A percentile compares a stretch with the other conserved stretches of the same genome.
These are phyloP conservation scores for Yamadazyma ubonensis DNA, from an alignment of 805 yeast species.

Conservation along the genomic window DNA sequence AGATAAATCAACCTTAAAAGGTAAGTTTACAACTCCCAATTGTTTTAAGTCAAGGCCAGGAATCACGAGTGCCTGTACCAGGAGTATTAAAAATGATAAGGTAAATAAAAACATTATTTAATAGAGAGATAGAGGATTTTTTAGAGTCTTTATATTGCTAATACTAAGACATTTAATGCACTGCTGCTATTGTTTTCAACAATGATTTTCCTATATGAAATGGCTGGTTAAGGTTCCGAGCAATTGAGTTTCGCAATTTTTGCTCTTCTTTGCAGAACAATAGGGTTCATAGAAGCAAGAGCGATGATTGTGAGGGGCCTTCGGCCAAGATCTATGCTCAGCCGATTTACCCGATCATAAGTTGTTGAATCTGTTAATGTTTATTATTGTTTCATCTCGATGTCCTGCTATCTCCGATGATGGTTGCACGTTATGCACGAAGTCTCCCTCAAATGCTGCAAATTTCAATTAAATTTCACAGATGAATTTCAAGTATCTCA, in stretches of 20 bases:
- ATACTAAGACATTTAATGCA: background rate
- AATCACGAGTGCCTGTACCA: background rate
- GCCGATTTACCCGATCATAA: too few species aligned
- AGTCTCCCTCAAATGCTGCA: too few species aligned
- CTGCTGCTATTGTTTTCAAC: background rate
- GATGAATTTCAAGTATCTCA: too few species aligned
- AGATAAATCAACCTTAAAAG: background rate
- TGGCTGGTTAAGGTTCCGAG: background rate
- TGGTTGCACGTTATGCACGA: too few species aligned
- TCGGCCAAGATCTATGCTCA: too few species aligned
- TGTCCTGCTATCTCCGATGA: too few species aligned
- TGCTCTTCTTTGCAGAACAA: background rate
- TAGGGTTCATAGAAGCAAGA: background rate
- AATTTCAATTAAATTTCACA: too few species aligned
- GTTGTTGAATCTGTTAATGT: too few species aligned
- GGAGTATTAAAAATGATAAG: background rate
- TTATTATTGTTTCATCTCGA: too few species aligned
- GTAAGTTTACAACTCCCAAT: background rate
- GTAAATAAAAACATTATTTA: background rate
- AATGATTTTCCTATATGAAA: background rate
- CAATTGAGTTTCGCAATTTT: background rate
- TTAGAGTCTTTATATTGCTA: background rate
- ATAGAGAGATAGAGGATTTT: background rate
- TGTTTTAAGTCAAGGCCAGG: background rate
- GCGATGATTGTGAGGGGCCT: too few species aligned